phyloP scores from a whole-genome alignment of 2,329 filamentous ascomycete species.

The Fusarium sp. region DNA sequence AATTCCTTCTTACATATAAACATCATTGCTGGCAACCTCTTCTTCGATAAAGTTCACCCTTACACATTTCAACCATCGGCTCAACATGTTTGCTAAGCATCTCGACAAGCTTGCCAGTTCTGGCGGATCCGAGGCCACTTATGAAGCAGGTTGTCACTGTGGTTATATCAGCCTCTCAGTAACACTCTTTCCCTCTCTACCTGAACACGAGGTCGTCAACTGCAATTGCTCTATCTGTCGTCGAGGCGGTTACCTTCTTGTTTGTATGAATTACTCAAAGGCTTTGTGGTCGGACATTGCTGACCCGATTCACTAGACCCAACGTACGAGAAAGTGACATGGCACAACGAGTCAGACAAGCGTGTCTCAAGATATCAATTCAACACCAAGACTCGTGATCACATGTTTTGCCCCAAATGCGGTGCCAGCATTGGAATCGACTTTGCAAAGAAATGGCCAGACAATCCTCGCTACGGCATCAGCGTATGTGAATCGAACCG shows the following conservation, averaged over 20 bases:
- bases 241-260: slow-evolving; percentile 64
- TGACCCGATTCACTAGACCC: slow-evolving; percentile 51
- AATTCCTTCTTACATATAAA: not conserved
- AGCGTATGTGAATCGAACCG: slow-evolving; percentile 52
- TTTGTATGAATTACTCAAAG: slow-evolving; percentile 51
- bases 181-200: slow-evolving; percentile 62
- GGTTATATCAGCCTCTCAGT: slow-evolving; percentile 63
- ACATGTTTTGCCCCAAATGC: slow-evolving; percentile 63
- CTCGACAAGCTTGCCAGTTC: slow-evolving; percentile 28
- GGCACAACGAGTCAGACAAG: slow-evolving; percentile 55
- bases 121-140: slow-evolving; percentile 52
- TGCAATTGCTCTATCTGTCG: slow-evolving; percentile 68
- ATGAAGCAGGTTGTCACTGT: slow-evolving; percentile 66
- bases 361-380: slow-evolving; percentile 52
- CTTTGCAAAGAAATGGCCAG: slow-evolving; percentile 50
- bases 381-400: slow-evolving; percentile 61
- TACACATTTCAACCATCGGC: not conserved
- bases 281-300: not conserved
- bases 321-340: slow-evolving; percentile 54
- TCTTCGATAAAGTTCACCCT: too few species aligned
- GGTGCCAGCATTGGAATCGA: slow-evolving; percentile 62
- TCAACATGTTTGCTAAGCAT: not conserved
- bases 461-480: slow-evolving; percentile 54
- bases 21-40: not conserved
- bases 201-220: slow-evolving; percentile 58